Evolutionary conservation across 768 basidiomycete genomes (phyloP), one percentile per base, ranked within the genome.

Genomic region (Leccinellum albellum): DNA sequence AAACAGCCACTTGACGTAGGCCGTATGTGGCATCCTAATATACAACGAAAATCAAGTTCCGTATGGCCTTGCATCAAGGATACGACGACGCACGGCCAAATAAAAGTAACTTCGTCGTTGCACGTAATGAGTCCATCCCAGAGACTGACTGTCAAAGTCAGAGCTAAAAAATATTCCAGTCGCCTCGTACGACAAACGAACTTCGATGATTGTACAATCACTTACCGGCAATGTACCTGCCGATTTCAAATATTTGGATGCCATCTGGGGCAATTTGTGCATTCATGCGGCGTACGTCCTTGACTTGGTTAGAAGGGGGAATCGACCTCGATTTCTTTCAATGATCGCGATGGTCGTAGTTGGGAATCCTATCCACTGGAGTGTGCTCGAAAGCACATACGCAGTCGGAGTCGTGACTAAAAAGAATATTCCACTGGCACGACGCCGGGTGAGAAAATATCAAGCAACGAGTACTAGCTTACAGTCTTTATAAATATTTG

Each of bases 1-100:
- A 47, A 64, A 70, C n/a, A 71, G 9, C 69, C 67, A 70, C 47
- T 71, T 70, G 42, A 65, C 29, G 26, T 52, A 48, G 2, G 65
- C 59, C 9, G 7, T 52, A 3, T 6, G 7, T 8, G 69, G 44
- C 56, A 65, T 63, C 13, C 69, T 70, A 29, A 24, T 21, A 28
- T 0, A 28, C 6, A 33, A 26, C 4, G 13, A 2, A 47, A 24
- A 46, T 40, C 24, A 53, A 1, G 15, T 23, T 47, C 32, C 0
- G 12, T 2, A 21, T 28, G n/a, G 29, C 14, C n/a, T 20, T 21
- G 10, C 4, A 15, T 26, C n/a, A 56, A 47, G 14, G 33, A 6
- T 1, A 35, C 0, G 9, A 15, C 6, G 23, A 70, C 68, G 55
- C 24, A 69, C 68, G 51, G 32, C 68, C 68, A 69, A 14, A 69